phyloP scores from a whole-genome alignment of 2,329 filamentous ascomycete genomes.

The Ascocoryne sarcoides region DNA sequence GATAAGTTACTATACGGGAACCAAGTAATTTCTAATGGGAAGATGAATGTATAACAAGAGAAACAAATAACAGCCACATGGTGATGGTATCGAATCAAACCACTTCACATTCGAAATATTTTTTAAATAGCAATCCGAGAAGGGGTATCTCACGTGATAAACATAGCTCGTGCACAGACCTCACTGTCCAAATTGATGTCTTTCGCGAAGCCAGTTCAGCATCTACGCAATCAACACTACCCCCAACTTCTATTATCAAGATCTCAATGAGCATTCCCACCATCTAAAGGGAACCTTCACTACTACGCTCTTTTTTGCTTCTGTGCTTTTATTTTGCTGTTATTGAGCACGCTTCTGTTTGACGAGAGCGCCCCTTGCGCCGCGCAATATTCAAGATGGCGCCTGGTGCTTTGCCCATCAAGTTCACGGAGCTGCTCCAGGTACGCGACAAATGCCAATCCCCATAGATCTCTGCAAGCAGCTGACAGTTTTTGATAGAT shows the following conservation, averaged over 20 bases:
- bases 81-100: too few relatives aligned
- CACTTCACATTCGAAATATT: too few relatives aligned
- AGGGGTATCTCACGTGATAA: too few relatives aligned
- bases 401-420: slow-evolving; percentile 66
- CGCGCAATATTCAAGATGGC: slow-evolving; percentile 25
- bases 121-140: too few relatives aligned
- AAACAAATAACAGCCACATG: too few relatives aligned
- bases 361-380: slow-evolving; percentile 19
- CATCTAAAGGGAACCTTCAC: slow-evolving; percentile 16
- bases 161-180: too few relatives aligned
- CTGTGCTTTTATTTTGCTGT: slow-evolving; percentile 13
- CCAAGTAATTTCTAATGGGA: too few relatives aligned
- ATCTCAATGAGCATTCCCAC: slow-evolving; percentile 11
- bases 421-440: slow-evolving; percentile 86
- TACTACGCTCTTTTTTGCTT: slow-evolving; percentile 16
- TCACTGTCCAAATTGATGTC: too few relatives aligned
- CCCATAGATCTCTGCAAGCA: slow-evolving; percentile 64
- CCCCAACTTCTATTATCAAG: slow-evolving; percentile 6
- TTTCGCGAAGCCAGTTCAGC: slow-evolving; percentile 1
- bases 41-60: too few relatives aligned
- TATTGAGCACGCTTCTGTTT: slow-evolving; percentile 21
- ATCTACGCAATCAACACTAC: slow-evolving; percentile 8
- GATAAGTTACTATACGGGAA: too few relatives aligned
- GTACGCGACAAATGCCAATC: slow-evolving; percentile 75
- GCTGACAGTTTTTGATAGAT: slow-evolving; percentile 33